Percentiles rank a stretch among this genome's conserved stretches.
Conservation (phyloP, 495 filamentous ascomycete genomes). For the Tuber indicum region DNA sequence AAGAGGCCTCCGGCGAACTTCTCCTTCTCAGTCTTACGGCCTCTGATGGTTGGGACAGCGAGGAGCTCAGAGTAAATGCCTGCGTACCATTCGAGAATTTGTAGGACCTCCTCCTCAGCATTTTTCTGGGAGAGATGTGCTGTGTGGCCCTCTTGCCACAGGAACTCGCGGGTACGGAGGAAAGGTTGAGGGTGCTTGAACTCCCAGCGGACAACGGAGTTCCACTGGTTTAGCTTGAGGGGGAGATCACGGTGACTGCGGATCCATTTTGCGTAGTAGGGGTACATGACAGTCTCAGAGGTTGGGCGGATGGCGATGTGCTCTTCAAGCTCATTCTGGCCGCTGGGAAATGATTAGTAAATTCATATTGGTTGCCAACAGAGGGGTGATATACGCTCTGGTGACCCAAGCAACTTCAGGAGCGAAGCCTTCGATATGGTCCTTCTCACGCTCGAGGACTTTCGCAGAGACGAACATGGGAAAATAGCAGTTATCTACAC, state of each 20-base stretch:
- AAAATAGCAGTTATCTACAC: conserved; percentile 91
- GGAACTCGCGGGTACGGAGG: conserved; percentile 83
- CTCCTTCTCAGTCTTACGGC: conserved; percentile 86
- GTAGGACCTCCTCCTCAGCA: conserved; percentile 74
- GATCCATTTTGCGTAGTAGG: conserved; percentile 96
- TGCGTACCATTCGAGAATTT: conserved; percentile 91
- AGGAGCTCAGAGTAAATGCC: conserved; percentile 86
- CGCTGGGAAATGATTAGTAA: conserved; percentile 46
- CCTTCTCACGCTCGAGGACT: conserved; percentile 88
- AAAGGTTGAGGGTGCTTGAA: conserved; percentile 97
- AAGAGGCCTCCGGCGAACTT: conserved; percentile 95
- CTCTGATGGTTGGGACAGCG: conserved; percentile 86
- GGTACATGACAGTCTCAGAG: conserved; percentile 89
- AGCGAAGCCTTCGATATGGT: conserved; percentile 94
- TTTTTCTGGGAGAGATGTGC: conserved; percentile 74
- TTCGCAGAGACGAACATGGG: conserved; percentile 89
- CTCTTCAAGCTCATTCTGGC: conserved; percentile 83
- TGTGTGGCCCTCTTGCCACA: conserved; percentile 98
- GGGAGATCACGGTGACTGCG: conserved; percentile 88
- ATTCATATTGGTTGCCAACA: conserved; percentile 37
- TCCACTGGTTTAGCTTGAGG: conserved; percentile 92
- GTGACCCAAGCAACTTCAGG: conserved; percentile 99
- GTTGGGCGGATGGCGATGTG: conserved; percentile 95
- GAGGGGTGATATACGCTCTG: conserved; percentile 60
- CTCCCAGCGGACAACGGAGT: conserved; percentile 96